phyloP scores from a whole-genome alignment of 2,329 filamentous ascomycete species.

The Fusarium verrucosum region DNA sequence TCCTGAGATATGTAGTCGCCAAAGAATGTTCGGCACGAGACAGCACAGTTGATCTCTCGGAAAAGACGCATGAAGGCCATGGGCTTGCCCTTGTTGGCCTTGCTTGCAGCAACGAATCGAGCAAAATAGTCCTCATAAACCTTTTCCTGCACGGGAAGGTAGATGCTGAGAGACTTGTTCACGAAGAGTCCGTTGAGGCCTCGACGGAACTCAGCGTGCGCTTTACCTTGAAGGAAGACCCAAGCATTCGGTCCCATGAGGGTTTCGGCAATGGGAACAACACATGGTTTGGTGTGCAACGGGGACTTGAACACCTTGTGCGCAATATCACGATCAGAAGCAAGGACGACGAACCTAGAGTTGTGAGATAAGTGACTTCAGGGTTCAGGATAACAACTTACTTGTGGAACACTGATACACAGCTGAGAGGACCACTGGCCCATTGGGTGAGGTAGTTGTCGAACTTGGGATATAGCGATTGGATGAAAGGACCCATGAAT shows the following conservation, averaged over 20 bases:
- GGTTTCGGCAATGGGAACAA: conserved; percentile 77
- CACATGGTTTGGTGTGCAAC: conserved; percentile 76
- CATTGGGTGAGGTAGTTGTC: conserved; percentile 78
- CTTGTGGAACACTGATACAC: conserved; percentile 88
- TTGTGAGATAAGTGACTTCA: neutral
- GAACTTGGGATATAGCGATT: conserved; percentile 79
- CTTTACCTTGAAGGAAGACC: conserved; percentile 82
- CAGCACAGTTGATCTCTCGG: conserved; percentile 80
- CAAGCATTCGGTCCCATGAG: conserved; percentile 76
- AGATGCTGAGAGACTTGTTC: conserved; percentile 73
- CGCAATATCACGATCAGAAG: conserved; percentile 78
- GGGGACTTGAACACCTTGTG: conserved; percentile 87
- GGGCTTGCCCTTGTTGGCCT: conserved; percentile 62
- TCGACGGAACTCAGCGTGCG: conserved; percentile 80
- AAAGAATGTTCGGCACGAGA: conserved; percentile 82
- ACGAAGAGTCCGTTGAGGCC: conserved; percentile 80
- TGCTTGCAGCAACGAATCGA: conserved; percentile 70
- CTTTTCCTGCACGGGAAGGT: conserved; percentile 77
- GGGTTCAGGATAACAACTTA: conserved; percentile 46
- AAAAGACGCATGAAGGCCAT: conserved; percentile 76
- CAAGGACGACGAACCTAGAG: conserved; percentile 78
- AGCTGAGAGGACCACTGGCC: conserved; percentile 80
- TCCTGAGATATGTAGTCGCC: conserved; percentile 80
- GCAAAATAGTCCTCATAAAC: conserved; percentile 77
- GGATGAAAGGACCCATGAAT: conserved; percentile 78